These are phyloP conservation scores for Fusarium proliferatum DNA, from an alignment of 2,329 filamentous ascomycete species.

Conservation along the genomic window DNA sequence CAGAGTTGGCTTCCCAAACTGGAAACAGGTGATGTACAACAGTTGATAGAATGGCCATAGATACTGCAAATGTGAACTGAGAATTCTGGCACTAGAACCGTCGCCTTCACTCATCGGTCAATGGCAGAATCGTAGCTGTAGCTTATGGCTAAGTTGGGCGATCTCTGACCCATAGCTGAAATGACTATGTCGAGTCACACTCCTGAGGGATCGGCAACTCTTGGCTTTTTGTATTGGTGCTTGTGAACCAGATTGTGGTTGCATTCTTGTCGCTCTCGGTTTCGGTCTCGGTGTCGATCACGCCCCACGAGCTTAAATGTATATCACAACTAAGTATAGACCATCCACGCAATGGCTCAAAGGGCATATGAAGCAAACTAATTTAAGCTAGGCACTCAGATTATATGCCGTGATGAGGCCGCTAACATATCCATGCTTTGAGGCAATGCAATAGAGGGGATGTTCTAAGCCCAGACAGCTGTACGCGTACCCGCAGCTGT, in stretches of 20 bases:
- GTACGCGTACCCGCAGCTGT: background rate
- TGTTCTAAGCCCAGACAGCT: rapidly evolving
- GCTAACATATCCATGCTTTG: rapidly evolving
- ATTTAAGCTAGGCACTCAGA: background rate
- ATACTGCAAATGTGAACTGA: background rate
- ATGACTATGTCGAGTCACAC: background rate
- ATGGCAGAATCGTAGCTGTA: background rate
- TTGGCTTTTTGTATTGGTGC: background rate
- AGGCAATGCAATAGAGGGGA: background rate
- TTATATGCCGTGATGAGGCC: rapidly evolving
- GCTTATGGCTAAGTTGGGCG: rapidly evolving
- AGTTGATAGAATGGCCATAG: background rate
- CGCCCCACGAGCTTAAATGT: background rate
- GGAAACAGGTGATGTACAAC: background rate
- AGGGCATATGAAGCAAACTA: rapidly evolving
- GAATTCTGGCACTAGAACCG: too few species aligned
- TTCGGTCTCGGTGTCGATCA: background rate
- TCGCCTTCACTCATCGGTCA: background rate
- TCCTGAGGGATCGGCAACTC: background rate
- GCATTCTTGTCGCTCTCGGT: background rate
- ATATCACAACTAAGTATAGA: background rate
- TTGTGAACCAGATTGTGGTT: background rate
- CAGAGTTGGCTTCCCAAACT: background rate
- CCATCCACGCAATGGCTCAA: background rate
- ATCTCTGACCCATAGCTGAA: rapidly evolving